These are phyloP conservation scores for Allium fistulosum DNA, from an alignment of 106 monocot species.

Conservation along the genomic window DNA sequence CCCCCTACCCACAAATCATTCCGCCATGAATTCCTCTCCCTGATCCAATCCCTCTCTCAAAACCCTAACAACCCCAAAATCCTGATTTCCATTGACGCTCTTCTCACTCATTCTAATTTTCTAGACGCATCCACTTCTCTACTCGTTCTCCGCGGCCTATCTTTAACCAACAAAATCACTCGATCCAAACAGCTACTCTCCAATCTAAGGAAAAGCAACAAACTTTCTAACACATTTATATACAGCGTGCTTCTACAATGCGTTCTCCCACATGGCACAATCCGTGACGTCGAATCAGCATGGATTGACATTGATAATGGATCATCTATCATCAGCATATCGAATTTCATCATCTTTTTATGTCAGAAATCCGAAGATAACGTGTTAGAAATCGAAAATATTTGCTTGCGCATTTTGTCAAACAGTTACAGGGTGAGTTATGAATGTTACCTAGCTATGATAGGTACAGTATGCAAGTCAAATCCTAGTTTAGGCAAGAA, in stretches of 20 bases:
- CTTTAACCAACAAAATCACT: constrained; percentile 19
- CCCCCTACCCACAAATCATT: not conserved
- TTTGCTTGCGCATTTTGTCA: constrained; percentile 19
- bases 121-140: constrained; percentile 3
- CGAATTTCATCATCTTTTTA: constrained; percentile 12
- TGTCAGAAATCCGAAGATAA: constrained; percentile 1
- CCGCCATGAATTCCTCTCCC: not conserved
- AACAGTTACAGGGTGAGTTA: constrained; percentile 8
- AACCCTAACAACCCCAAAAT: constrained; percentile 1
- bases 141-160: constrained; percentile 19
- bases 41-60: not conserved
- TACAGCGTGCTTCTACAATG: constrained; percentile 31
- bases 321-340: not conserved
- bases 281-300: constrained; percentile 16
- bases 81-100: not conserved
- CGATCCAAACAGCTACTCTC: constrained; percentile 16
- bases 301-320: constrained; percentile 11
- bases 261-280: constrained; percentile 9
- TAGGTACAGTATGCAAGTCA: constrained; percentile 14
- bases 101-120: not conserved
- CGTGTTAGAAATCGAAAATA: constrained; percentile 11
- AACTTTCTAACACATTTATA: constrained; percentile 17
- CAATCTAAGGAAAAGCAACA: not conserved
- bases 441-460: constrained; percentile 7
- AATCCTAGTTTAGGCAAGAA: constrained; percentile 12